Evolutionary conservation across 352 stramenopile genomes (phyloP), one percentile per base, ranked within the genome.

Genomic region (Phytopythium ostracodes): DNA sequence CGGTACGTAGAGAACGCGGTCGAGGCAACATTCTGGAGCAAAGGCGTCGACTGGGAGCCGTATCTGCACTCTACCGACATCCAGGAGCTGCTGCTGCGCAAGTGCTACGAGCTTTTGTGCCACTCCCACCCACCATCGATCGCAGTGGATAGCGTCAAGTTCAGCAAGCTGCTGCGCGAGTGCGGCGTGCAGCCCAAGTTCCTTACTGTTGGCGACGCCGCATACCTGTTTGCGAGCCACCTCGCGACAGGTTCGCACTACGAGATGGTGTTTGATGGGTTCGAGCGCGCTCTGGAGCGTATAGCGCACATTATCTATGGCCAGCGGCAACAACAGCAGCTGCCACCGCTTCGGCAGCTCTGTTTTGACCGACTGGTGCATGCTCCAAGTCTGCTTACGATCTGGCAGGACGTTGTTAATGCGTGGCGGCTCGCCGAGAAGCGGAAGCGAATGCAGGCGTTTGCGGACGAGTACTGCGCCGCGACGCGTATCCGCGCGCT

Each of bases 101-200:
- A 65, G 22, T 75, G 76, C 27, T 93, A 75, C 31, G 66, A 77
- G 10, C 54, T 71, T 10, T 55, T 93, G 15, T 80, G 82, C 17
- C 66, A 62, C 18, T 81, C 77, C 11, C 79, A 88, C 43, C 84
- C 84, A 11, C 70, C 73, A 6, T 72, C 70, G 14, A 56, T 67
- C 18, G 57, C 71, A 1, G 69, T 90, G 25, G 84, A 93, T 54
- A 82, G 82, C 51, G 75, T 92, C 63, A 93, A 93, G 54, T 93
- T 93, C 64, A 85, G 79, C 57, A 89, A 89, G 44, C 62, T 92
- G 10, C 56, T 93, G 14, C 84, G 84, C 3, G 82, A 92, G 56
- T 82, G 78, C 42, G 64, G 65, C 0, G 61, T 91, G 1, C 75
- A 89, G 29, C 82, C 84, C 0, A 56, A 63, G 9, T 53, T 67